Evolutionary conservation across 805 yeast genomes (phyloP).

Genomic region (Teunomyces lycoperdinae): DNA sequence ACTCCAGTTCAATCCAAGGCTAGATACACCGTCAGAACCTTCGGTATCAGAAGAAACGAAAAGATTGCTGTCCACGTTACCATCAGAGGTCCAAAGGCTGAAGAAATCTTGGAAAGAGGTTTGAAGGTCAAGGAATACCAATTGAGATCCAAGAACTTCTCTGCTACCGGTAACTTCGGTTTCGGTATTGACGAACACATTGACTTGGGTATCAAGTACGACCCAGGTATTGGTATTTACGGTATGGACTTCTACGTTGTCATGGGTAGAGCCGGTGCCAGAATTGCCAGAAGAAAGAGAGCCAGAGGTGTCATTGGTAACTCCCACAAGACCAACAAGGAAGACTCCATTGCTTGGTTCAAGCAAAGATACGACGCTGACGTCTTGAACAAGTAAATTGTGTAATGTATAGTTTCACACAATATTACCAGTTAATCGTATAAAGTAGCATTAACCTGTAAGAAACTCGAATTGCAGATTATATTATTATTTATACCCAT

Average conservation of each 20-base stretch:
- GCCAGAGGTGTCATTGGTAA: slow-evolving; percentile 84
- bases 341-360: slow-evolving; percentile 97
- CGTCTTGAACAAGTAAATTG: slow-evolving; percentile 73
- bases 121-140: slow-evolving; percentile 99
- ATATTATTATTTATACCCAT: neutral
- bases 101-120: slow-evolving; percentile 99
- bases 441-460: neutral
- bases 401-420: neutral
- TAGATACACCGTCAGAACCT: slow-evolving; percentile 99
- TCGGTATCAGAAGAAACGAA: slow-evolving; percentile 99
- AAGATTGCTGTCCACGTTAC: slow-evolving; percentile 99
- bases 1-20: slow-evolving; percentile 99
- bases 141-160: slow-evolving; percentile 90
- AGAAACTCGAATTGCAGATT: neutral
- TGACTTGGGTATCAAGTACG: slow-evolving; percentile 99
- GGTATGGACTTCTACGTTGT: slow-evolving; percentile 99
- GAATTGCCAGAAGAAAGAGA: slow-evolving; percentile 99
- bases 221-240: slow-evolving; percentile 99
- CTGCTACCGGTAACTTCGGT: slow-evolving; percentile 99
- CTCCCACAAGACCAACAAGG: slow-evolving; percentile 87
- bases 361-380: slow-evolving; percentile 99
- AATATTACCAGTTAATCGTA: neutral
- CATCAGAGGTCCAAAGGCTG: slow-evolving; percentile 97
- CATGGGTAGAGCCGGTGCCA: slow-evolving; percentile 98
- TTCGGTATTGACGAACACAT: slow-evolving; percentile 99